Conservation (phyloP, 805 yeast species). For the Pichia ethanolica region DNA sequence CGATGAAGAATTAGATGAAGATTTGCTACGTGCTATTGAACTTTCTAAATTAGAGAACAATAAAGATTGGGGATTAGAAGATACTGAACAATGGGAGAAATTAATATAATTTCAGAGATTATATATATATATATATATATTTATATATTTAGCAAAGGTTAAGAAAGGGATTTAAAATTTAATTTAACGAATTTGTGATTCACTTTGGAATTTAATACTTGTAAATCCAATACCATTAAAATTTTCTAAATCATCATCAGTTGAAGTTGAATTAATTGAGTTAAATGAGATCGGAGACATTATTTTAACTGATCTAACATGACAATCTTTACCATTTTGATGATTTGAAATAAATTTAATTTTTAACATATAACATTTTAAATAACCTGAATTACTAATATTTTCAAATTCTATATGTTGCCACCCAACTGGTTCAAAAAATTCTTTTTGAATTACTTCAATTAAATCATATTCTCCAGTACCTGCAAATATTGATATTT, state of each 20-base stretch:
- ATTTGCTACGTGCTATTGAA: conserved; percentile 11
- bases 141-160: background rate
- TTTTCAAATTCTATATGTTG: conserved; percentile 53
- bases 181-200: conserved; percentile 25
- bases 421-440: conserved; percentile 76
- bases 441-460: conserved; percentile 52
- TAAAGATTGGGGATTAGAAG: background rate
- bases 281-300: conserved; percentile 31
- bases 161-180: background rate
- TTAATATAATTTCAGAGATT: background rate
- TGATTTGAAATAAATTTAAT: conserved; percentile 67
- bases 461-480: conserved; percentile 71
- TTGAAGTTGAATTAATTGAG: conserved; percentile 16
- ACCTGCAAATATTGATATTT: conserved; percentile 60
- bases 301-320: conserved; percentile 66
- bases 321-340: conserved; percentile 95
- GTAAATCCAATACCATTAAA: conserved; percentile 26
- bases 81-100: conserved; percentile 9
- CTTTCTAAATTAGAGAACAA: conserved; percentile 11
- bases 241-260: conserved; percentile 12
- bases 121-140: background rate
- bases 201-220: conserved; percentile 26
- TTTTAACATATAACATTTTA: conserved; percentile 62
- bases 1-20: conserved; percentile 8
- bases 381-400: conserved; percentile 43